Evolutionary conservation across 2,329 filamentous ascomycete genomes (phyloP).

Genomic region (Xylaria sp.): DNA sequence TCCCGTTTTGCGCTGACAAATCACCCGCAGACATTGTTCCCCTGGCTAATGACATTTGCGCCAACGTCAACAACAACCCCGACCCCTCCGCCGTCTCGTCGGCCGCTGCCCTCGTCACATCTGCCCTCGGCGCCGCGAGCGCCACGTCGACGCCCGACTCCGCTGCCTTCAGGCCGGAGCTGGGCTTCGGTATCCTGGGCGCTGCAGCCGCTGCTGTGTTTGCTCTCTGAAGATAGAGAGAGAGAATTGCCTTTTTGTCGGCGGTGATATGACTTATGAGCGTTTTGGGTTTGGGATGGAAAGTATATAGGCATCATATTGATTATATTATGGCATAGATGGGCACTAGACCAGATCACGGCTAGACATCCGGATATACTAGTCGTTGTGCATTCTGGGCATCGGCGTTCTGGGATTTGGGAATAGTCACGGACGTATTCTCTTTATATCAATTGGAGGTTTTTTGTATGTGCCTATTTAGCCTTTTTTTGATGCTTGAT

Average conservation of each 20-base stretch:
- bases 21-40: slow-evolving; percentile 27
- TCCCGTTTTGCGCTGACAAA: no score
- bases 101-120: slow-evolving; percentile 39
- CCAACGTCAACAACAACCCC: slow-evolving; percentile 32
- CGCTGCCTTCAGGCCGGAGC: slow-evolving; percentile 37
- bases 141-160: slow-evolving; percentile 27
- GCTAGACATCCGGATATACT: background rate
- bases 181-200: slow-evolving; percentile 39
- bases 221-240: slow-evolving; percentile 30
- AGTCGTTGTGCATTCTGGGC: slow-evolving; percentile 1
- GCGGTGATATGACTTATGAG: slow-evolving; percentile 8
- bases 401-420: slow-evolving; percentile 16
- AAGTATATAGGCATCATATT: slow-evolving; percentile 11
- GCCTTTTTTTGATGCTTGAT: background rate
- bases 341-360: background rate
- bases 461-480: background rate
- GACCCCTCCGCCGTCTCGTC: slow-evolving; percentile 37
- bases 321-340: slow-evolving; percentile 14
- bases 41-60: slow-evolving; percentile 39
- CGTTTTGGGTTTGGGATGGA: background rate
- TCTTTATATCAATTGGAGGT: background rate
- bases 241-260: background rate
- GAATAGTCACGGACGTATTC: background rate
- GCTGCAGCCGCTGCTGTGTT: slow-evolving; percentile 36
- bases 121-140: slow-evolving; percentile 32